phyloP scores from a whole-genome alignment of 2,329 filamentous ascomycete species.

The Sarocladiaceae sp. region DNA sequence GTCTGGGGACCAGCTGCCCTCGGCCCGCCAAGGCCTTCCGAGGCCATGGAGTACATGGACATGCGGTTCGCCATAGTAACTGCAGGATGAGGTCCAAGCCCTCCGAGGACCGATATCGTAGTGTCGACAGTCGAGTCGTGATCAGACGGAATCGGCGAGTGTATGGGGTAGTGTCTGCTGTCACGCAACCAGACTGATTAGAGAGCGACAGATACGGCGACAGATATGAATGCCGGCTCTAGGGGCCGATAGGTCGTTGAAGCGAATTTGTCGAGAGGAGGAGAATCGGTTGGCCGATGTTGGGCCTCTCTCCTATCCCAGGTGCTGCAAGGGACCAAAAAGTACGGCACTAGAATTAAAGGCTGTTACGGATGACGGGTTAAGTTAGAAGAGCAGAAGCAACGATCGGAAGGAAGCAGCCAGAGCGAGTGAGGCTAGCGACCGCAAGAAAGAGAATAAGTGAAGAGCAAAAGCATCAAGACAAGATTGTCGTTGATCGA shows the following conservation, averaged over 20 bases:
- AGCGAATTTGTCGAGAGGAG: conserved; percentile 3
- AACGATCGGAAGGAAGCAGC: conserved; percentile 35
- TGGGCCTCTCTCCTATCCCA: not conserved
- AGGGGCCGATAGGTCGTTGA: not conserved
- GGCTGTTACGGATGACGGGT: conserved; percentile 1
- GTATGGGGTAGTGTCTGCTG: no score
- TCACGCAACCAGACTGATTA: no score
- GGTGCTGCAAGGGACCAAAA: not conserved
- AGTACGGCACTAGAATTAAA: not conserved
- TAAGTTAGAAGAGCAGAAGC: conserved; percentile 15
- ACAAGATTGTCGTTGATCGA: not conserved
- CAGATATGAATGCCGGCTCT: not conserved
- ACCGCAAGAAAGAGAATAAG: conserved; percentile 4
- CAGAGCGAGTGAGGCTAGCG: conserved; percentile 54
- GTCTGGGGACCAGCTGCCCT: conserved; percentile 60
- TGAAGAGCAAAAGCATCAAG: conserved; percentile 9
- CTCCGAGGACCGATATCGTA: conserved; percentile 21
- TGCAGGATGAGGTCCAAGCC: conserved; percentile 21
- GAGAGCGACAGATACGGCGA: not conserved
- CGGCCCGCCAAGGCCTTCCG: conserved; percentile 53
- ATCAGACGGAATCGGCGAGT: no score
- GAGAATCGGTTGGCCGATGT: conserved; percentile 13
- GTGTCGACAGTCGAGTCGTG: conserved; percentile 29
- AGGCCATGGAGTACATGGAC: conserved; percentile 64
- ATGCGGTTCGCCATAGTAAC: conserved; percentile 54